These are phyloP conservation scores for Carpinus fangiana DNA, from an alignment of 306 rosid species.

Conservation along the genomic window DNA sequence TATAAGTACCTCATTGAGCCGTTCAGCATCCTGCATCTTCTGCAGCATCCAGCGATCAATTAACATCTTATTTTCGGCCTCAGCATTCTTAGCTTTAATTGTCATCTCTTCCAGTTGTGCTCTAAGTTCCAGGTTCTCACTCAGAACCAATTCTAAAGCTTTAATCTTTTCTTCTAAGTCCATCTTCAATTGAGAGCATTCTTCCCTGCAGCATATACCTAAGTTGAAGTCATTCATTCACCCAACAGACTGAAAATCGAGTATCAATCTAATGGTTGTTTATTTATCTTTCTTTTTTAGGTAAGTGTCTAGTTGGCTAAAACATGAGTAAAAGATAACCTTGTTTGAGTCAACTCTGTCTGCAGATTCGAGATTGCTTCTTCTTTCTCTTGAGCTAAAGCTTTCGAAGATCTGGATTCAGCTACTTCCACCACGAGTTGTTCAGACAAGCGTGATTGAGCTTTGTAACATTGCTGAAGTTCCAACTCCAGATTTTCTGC, in stretches of 20 bases:
- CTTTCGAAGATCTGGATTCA: constrained; percentile 74
- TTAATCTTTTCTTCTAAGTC: constrained; percentile 78
- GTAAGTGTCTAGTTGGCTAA: not conserved
- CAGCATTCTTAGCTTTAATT: constrained; percentile 63
- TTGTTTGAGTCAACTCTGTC: constrained; percentile 61
- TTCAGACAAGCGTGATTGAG: constrained; percentile 88
- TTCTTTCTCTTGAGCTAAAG: constrained; percentile 69
- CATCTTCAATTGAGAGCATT: constrained; percentile 57
- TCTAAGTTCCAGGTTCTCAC: constrained; percentile 77
- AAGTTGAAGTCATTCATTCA: constrained; percentile 7
- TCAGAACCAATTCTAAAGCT: constrained; percentile 64
- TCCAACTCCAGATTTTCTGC: constrained; percentile 77
- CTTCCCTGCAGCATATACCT: constrained; percentile 55
- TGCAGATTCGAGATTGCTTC: constrained; percentile 44
- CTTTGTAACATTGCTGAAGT: constrained; percentile 95
- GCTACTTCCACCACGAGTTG: constrained; percentile 97
- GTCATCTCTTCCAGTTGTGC: constrained; percentile 65
- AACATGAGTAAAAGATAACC: constrained; percentile 39
- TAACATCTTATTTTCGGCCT: constrained; percentile 87
- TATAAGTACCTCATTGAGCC: constrained; percentile 79
- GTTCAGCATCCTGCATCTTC: constrained; percentile 99
- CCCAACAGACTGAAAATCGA: not conserved
- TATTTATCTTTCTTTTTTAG: not conserved
- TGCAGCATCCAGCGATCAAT: constrained; percentile 96
- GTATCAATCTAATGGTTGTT: not conserved